These are phyloP conservation scores for Crepidotus variabilis DNA, from an alignment of 768 basidiomycete genomes.

Conservation along the genomic window DNA sequence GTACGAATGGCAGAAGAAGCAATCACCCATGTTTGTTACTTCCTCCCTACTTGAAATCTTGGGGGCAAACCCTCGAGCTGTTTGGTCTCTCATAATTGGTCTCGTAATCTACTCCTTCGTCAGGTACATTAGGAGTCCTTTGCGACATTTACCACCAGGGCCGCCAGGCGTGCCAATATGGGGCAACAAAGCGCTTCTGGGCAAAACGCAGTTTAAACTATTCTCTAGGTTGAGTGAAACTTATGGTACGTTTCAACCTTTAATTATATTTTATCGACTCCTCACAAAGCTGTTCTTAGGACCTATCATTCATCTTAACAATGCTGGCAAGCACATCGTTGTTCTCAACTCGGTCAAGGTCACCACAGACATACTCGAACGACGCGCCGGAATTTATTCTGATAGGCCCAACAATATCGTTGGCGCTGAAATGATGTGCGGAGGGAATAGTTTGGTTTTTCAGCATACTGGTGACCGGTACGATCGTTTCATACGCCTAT, in stretches of 20 bases:
- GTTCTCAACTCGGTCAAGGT: slow-evolving; percentile 25
- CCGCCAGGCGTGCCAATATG: slow-evolving; percentile 1
- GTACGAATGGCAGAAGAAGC: background rate
- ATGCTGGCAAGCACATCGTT: slow-evolving; percentile 31
- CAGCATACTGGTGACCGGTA: background rate
- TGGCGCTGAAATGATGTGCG: background rate
- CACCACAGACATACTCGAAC: slow-evolving; percentile 35
- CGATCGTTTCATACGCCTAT: background rate
- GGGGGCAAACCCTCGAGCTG: background rate
- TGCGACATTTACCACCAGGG: slow-evolving; percentile 1
- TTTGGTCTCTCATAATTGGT: background rate
- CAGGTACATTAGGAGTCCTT: background rate
- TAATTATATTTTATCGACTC: background rate
- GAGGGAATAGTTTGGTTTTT: background rate
- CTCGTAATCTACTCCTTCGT: background rate
- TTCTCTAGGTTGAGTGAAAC: slow-evolving; percentile 1
- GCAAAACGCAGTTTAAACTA: background rate
- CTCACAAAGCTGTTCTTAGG: background rate
- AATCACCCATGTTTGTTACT: background rate
- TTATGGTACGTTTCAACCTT: background rate
- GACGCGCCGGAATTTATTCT: slow-evolving; percentile 36
- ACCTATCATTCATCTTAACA: slow-evolving; percentile 23
- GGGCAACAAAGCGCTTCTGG: background rate
- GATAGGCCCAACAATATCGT: slow-evolving; percentile 19
- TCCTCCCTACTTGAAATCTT: background rate